Percentiles rank a stretch among this genome's conserved stretches.
These are phyloP conservation scores for Tetrahymena borealis DNA, from an alignment of 73 alveolate genomes.

Conservation along the genomic window DNA sequence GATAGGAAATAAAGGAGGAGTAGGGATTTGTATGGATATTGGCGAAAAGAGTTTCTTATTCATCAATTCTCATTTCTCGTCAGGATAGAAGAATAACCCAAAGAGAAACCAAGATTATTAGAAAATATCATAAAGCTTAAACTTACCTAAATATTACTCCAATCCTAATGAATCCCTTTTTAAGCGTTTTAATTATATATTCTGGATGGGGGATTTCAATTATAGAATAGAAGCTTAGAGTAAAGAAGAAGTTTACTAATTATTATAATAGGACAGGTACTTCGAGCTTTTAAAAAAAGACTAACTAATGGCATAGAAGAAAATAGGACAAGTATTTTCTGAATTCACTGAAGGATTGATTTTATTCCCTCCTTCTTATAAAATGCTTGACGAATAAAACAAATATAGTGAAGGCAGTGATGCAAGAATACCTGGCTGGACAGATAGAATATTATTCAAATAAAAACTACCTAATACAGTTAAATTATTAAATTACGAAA, in stretches of 20 bases:
- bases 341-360: slow-evolving; percentile 85
- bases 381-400: slow-evolving; percentile 52
- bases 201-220: slow-evolving; percentile 92
- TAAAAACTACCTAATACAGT: slow-evolving; percentile 13
- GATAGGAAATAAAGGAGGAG: slow-evolving; percentile 93
- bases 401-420: slow-evolving; percentile 52
- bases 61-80: slow-evolving; percentile 79
- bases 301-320: slow-evolving; percentile 16
- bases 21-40: slow-evolving; percentile 66
- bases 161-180: slow-evolving; percentile 12
- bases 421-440: slow-evolving; percentile 89
- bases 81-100: slow-evolving; percentile 63
- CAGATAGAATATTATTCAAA: slow-evolving; percentile 79
- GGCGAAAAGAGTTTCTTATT: slow-evolving; percentile 63
- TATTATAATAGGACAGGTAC: slow-evolving; percentile 24
- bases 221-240: slow-evolving; percentile 64
- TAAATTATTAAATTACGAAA: slow-evolving; percentile 17
- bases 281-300: slow-evolving; percentile 46
- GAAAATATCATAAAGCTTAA: neutral
- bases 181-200: slow-evolving; percentile 62
- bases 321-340: slow-evolving; percentile 23
- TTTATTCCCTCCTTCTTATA: slow-evolving; percentile 88
- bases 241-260: slow-evolving; percentile 27
- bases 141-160: neutral
- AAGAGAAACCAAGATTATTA: slow-evolving; percentile 13